These are phyloP conservation scores for Nectriaceae sp. DNA, from an alignment of 2,329 filamentous ascomycete genomes.

Conservation along the genomic window DNA sequence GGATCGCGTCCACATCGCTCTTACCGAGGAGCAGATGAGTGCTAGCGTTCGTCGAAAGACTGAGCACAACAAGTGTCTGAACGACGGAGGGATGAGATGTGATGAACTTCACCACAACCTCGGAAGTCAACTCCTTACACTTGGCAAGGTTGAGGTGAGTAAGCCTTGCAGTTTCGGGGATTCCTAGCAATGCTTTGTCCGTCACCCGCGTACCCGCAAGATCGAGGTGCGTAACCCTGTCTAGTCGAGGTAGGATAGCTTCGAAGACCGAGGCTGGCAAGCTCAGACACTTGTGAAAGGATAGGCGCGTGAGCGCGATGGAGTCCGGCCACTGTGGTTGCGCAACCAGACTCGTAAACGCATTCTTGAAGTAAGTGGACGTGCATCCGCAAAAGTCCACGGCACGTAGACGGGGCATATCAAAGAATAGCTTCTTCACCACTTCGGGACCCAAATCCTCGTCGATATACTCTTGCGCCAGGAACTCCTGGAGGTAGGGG, in stretches of 20 bases:
- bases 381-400: constrained; percentile 80
- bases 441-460: constrained; percentile 71
- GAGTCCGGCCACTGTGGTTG: constrained; percentile 52
- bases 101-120: constrained; percentile 70
- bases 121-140: constrained; percentile 69
- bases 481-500: constrained; percentile 74
- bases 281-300: constrained; percentile 77
- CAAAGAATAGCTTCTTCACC: constrained; percentile 69
- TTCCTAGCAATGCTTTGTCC: constrained; percentile 67
- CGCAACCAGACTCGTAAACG: constrained; percentile 59
- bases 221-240: constrained; percentile 73
- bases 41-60: constrained; percentile 70
- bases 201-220: constrained; percentile 78
- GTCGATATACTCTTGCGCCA: constrained; percentile 80
- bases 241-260: constrained; percentile 68
- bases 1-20: constrained; percentile 63
- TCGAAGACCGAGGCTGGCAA: constrained; percentile 69
- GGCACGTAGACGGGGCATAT: constrained; percentile 63
- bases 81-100: constrained; percentile 69
- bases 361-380: constrained; percentile 64
- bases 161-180: constrained; percentile 70
- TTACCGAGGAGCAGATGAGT: constrained; percentile 71
- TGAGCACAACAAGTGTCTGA: constrained; percentile 67
- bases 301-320: constrained; percentile 66
- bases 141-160: constrained; percentile 79